Conservation (phyloP, 2,329 filamentous ascomycete species). For the Coniella vitis region DNA sequence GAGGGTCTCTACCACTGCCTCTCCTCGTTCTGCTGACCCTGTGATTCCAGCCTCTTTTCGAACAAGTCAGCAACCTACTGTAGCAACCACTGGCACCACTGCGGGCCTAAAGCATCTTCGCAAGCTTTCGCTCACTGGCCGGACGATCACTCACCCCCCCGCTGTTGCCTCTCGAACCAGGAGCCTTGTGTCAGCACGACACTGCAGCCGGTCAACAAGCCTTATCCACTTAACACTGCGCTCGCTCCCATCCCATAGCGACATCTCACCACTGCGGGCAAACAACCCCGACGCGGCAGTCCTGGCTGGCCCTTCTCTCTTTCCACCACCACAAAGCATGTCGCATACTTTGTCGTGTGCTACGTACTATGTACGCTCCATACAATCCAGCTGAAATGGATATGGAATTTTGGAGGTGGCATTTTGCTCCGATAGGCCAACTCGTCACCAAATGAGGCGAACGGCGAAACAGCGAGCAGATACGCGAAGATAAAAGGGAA, state of each 20-base stretch:
- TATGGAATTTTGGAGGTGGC: no score
- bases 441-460: no score
- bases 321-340: no score
- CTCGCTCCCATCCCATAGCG: slow-evolving; percentile 35
- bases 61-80: no score
- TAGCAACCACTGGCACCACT: not conserved
- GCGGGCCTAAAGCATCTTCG: not conserved
- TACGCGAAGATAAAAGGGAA: not conserved
- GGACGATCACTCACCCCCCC: slow-evolving; percentile 10
- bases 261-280: slow-evolving; percentile 26
- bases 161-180: slow-evolving; percentile 8
- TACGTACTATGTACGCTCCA: no score
- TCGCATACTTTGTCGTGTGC: no score
- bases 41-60: not conserved
- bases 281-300: not conserved
- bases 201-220: slow-evolving; percentile 14
- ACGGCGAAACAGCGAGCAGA: no score
- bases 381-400: no score
- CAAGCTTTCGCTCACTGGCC: slow-evolving; percentile 8
- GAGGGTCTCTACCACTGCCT: not conserved
- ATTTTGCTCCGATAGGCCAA: no score
- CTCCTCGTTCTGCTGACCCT: not conserved
- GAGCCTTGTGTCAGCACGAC: slow-evolving; percentile 11
- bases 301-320: no score
- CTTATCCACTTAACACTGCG: slow-evolving; percentile 1